Conservation (phyloP, 225 moss, liverwort and hornwort genomes). For the Straminergon stramineum region DNA sequence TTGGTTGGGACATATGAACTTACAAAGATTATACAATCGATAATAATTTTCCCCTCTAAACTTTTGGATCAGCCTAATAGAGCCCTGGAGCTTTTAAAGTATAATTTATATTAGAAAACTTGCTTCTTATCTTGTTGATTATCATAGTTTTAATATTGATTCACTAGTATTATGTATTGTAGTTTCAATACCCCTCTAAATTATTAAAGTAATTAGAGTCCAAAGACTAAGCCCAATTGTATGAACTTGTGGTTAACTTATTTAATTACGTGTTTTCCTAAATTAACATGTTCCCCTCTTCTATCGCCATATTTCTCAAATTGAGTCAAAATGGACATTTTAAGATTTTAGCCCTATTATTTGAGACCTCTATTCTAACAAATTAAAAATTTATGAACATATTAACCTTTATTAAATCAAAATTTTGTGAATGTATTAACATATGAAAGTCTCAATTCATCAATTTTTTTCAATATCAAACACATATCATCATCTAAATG, state of each 20-base stretch:
- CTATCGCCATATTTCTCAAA: too few relatives aligned
- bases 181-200: background rate
- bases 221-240: background rate
- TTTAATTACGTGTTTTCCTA: background rate
- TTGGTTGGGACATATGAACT: background rate
- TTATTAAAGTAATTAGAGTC: background rate
- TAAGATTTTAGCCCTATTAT: too few relatives aligned
- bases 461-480: too few relatives aligned
- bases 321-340: too few relatives aligned
- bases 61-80: background rate
- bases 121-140: fast-evolving
- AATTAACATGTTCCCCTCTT: background rate
- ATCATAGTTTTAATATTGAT: background rate
- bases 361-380: too few relatives aligned
- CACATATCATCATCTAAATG: too few relatives aligned
- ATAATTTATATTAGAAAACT: background rate
- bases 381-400: too few relatives aligned
- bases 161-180: background rate
- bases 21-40: background rate
- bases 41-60: background rate
- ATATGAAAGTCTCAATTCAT: too few relatives aligned
- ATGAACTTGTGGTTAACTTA: background rate
- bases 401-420: too few relatives aligned
- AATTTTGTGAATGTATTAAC: too few relatives aligned
- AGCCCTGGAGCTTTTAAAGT: background rate